A percentile compares a stretch with the other conserved stretches of the same genome.
Conservation (phyloP, 345 rosid genomes). For the Sapria himalayana region DNA sequence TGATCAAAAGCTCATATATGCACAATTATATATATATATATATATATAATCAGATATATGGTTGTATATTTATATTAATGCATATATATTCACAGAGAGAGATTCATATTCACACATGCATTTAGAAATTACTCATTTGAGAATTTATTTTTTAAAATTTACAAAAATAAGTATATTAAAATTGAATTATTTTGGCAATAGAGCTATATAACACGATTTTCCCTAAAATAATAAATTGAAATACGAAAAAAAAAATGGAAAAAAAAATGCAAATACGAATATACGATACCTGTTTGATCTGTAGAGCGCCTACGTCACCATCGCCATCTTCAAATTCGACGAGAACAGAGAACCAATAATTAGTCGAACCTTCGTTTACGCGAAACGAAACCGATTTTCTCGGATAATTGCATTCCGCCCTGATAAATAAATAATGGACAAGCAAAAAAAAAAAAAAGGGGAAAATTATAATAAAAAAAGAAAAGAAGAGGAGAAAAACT, state of each 20-base stretch:
- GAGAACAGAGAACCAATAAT: constrained; percentile 71
- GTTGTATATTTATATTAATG: no score
- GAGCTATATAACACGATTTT: no score
- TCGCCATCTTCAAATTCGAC: constrained; percentile 92
- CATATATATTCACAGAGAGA: no score
- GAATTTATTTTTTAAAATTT: no score
- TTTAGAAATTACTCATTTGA: no score
- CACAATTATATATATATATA: no score
- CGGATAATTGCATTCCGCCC: constrained; percentile 75
- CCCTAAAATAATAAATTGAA: constrained; percentile 1
- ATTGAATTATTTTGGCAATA: no score
- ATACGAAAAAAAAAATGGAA: not conserved
- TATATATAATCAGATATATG: no score
- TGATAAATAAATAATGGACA: constrained; percentile 6
- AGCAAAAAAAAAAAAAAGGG: not conserved
- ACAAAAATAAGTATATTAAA: no score
- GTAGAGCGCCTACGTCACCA: constrained; percentile 92
- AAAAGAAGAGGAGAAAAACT: not conserved
- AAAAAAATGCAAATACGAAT: not conserved
- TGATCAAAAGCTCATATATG: no score
- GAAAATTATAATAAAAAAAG: not conserved
- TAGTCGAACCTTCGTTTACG: constrained; percentile 75
- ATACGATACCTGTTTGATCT: constrained; percentile 48
- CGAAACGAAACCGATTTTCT: constrained; percentile 76
- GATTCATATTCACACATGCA: no score